Evolutionary conservation across 768 basidiomycete genomes (phyloP).

Genomic region (Flagelloscypha sp.): DNA sequence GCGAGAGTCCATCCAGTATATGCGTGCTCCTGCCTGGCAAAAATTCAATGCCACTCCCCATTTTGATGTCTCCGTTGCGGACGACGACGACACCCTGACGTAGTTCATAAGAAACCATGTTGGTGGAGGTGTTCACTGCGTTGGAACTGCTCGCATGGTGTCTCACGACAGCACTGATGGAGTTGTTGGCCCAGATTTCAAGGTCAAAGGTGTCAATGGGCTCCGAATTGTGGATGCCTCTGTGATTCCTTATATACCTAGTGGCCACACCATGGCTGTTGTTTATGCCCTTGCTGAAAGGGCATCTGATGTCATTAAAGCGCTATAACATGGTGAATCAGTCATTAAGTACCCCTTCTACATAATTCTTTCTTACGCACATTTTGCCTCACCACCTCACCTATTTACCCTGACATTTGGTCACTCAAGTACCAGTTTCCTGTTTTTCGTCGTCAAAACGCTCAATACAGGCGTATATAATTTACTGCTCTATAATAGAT

Average conservation of each 20-base stretch:
- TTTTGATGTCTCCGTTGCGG: slow-evolving; percentile 3
- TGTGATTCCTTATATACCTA: slow-evolving; percentile 20
- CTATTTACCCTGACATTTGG: too few species aligned
- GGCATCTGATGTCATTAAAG: too few species aligned
- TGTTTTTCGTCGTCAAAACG: too few species aligned
- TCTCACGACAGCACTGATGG: slow-evolving; percentile 8
- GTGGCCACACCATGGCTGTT: slow-evolving; percentile 18
- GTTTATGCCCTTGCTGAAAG: slow-evolving; percentile 22
- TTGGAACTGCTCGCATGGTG: slow-evolving; percentile 13
- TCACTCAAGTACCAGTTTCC: too few species aligned
- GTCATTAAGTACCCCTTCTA: too few species aligned
- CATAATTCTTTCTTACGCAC: too few species aligned
- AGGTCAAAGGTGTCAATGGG: slow-evolving; percentile 16
- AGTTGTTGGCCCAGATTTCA: slow-evolving; percentile 15
- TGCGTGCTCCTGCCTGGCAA: slow-evolving; percentile 10
- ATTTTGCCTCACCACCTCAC: too few species aligned
- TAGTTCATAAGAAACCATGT: slow-evolving; percentile 7
- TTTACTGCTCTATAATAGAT: too few species aligned
- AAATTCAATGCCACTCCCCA: slow-evolving; percentile 10
- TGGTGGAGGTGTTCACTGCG: slow-evolving; percentile 11
- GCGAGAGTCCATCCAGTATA: slow-evolving; percentile 6
- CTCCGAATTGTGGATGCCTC: slow-evolving; percentile 25
- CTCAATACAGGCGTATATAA: too few species aligned
- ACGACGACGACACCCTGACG: slow-evolving; percentile 8
- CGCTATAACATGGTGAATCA: too few species aligned